Evolutionary conservation across 495 filamentous ascomycete genomes (phyloP), one percentile per base, ranked within the genome.

Genomic region (Halenospora varia): DNA sequence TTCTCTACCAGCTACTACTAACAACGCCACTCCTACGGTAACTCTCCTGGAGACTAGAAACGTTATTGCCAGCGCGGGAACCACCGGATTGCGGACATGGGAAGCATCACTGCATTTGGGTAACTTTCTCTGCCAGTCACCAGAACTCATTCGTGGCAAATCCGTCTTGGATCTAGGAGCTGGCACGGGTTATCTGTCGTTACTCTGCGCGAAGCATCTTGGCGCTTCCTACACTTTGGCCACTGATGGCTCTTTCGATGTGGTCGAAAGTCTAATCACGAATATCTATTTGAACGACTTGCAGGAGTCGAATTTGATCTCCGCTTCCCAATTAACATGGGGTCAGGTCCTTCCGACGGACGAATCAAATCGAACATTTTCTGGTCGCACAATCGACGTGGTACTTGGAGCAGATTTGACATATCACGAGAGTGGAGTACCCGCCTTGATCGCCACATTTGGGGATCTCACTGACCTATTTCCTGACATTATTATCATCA

Each of bases 81-180:
- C 89, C 2, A 97, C 93, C 0, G 93, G 93, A 0, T 75, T 90
- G 24, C 83, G 93, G 10, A 97, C 93, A 3, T 97, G 93, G 93
- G 93, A 96, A 73, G 93, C 93, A 2, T 84, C 90, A 0, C 71
- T 97, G n/a, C 88, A 92, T 66, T 77, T 97, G 0, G 90, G 85
- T 0, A 80, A 88, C 19, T 96, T 85, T 61, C 83, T 94, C 26
- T 73, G 80, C 10, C 49, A 66, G 22, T 9, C 54, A 3, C 29
- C 6, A n/a, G 22, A 11, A 3, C 61, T 73, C 17, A 68, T 94
- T 10, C 58, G 59, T 35, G 75, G 74, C 11, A 87, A 87, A 59
- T 75, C 72, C 0, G 75, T 97, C 3, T 75, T 97, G n/a, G 93
- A 97, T 66, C 77, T 97, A 13, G 93, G 94, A 2, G 85, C 90